A percentile compares a stretch with the other conserved stretches of the same genome.
phyloP scores from a whole-genome alignment of 202 grass and related monocot species.

The Bolboschoenoplectus hybrid region DNA sequence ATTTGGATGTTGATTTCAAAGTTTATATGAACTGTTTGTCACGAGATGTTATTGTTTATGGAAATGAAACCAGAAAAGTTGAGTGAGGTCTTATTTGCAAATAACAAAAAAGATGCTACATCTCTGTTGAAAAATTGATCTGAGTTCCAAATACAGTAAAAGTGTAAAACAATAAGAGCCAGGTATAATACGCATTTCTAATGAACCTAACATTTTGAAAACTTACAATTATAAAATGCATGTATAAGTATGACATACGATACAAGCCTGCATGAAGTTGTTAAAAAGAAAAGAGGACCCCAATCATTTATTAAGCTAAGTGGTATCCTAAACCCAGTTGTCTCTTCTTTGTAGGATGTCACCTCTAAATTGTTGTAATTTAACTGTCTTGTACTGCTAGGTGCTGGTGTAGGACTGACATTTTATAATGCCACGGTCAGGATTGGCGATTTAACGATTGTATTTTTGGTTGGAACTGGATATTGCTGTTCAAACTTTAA shows the following conservation, averaged over 20 bases:
- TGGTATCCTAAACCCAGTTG: not conserved
- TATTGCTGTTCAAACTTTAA: not conserved
- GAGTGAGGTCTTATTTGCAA: conserved; percentile 1
- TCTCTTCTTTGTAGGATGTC: not conserved
- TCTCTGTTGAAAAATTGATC: conserved; percentile 28
- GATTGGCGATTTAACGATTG: not conserved
- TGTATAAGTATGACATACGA: not conserved
- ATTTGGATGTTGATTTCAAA: not conserved
- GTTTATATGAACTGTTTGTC: not conserved
- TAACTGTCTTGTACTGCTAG: too few relatives aligned
- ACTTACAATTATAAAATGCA: not conserved
- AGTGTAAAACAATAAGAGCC: not conserved
- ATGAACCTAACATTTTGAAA: not conserved
- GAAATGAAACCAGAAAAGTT: not conserved
- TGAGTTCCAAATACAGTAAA: not conserved
- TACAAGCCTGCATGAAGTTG: not conserved
- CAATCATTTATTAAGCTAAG: too few relatives aligned
- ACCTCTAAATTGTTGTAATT: too few relatives aligned
- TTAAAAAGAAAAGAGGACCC: too few relatives aligned
- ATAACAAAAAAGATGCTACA: not conserved
- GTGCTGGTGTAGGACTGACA: too few relatives aligned
- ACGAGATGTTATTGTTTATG: not conserved
- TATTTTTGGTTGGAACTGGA: not conserved
- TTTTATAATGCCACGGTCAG: too few relatives aligned
- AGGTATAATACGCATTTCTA: not conserved